Evolutionary conservation across 192 early-diverging fungal genomes (phyloP).

Genomic region (Geranomyces michiganensis): DNA sequence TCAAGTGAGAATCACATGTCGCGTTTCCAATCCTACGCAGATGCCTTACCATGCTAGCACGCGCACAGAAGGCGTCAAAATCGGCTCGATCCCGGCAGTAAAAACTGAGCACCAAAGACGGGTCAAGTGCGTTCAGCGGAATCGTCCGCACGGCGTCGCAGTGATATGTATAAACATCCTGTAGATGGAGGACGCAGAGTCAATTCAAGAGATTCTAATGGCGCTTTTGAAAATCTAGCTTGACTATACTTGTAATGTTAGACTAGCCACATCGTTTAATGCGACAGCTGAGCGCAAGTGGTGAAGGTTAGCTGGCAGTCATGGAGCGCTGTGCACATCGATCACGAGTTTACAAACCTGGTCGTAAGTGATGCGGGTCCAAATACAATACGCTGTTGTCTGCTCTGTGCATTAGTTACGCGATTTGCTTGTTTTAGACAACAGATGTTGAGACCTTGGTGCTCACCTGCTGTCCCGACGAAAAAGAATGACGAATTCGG

Average conservation of each 20-base stretch:
- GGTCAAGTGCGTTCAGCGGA: slow-evolving; percentile 79
- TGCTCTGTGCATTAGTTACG: slow-evolving; percentile 22
- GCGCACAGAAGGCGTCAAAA: slow-evolving; percentile 47
- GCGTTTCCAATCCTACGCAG: neutral
- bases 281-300: too few species aligned
- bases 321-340: neutral
- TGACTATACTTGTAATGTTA: too few species aligned
- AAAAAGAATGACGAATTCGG: slow-evolving; percentile 97
- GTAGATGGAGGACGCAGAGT: neutral
- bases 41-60: neutral
- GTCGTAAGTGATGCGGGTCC: slow-evolving; percentile 89
- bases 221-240: slow-evolving; percentile 4
- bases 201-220: too few species aligned
- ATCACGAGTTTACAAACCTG: slow-evolving; percentile 2
- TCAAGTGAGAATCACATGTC: neutral
- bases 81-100: slow-evolving; percentile 65
- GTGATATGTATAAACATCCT: slow-evolving; percentile 80
- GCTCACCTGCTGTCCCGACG: slow-evolving; percentile 78
- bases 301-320: too few species aligned
- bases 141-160: slow-evolving; percentile 76
- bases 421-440: neutral
- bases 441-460: slow-evolving; percentile 4
- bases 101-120: slow-evolving; percentile 93
- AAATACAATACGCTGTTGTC: slow-evolving; percentile 82
- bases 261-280: neutral